A percentile compares a stretch with the other conserved stretches of the same genome.
Evolutionary conservation across 805 yeast species (phyloP).

Genomic region (Suhomyces tanzawaensis): DNA sequence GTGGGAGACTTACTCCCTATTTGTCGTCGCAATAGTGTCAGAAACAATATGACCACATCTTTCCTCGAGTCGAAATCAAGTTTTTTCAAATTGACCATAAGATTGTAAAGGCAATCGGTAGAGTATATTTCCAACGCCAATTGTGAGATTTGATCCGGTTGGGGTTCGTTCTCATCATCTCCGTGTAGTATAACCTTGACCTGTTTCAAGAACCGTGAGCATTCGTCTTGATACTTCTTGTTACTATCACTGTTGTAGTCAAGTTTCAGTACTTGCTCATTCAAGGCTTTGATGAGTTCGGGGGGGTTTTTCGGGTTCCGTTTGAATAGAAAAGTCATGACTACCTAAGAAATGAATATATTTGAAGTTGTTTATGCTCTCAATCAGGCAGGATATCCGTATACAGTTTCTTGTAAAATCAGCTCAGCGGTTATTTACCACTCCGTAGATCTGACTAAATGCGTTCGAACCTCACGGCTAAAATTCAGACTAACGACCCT

Average conservation of each 20-base stretch:
- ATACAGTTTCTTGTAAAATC: no score
- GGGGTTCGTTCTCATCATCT: conserved; percentile 61
- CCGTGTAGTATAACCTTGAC: conserved; percentile 66
- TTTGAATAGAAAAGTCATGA: conserved; percentile 90
- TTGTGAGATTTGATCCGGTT: conserved; percentile 69
- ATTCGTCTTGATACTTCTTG: conserved; percentile 67
- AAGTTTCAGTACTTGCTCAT: conserved; percentile 68
- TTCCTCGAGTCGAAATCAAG: conserved; percentile 90
- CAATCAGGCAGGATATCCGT: no score
- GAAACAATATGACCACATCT: conserved; percentile 71
- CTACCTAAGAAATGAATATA: no score
- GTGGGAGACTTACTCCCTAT: conserved; percentile 79
- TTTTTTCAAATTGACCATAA: conserved; percentile 57
- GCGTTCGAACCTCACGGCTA: no score
- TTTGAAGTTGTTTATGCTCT: no score
- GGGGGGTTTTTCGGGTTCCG: conserved; percentile 87
- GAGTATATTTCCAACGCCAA: conserved; percentile 78
- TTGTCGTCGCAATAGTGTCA: conserved; percentile 74
- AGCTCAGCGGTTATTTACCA: no score
- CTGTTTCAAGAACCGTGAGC: conserved; percentile 60
- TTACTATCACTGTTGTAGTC: conserved; percentile 41
- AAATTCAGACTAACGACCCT: no score
- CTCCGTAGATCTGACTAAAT: no score
- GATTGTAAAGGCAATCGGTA: conserved; percentile 62
- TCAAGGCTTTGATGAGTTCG: conserved; percentile 73